phyloP scores from a whole-genome alignment of 108 stramenopile species.

The Skeletonema marinoi region DNA sequence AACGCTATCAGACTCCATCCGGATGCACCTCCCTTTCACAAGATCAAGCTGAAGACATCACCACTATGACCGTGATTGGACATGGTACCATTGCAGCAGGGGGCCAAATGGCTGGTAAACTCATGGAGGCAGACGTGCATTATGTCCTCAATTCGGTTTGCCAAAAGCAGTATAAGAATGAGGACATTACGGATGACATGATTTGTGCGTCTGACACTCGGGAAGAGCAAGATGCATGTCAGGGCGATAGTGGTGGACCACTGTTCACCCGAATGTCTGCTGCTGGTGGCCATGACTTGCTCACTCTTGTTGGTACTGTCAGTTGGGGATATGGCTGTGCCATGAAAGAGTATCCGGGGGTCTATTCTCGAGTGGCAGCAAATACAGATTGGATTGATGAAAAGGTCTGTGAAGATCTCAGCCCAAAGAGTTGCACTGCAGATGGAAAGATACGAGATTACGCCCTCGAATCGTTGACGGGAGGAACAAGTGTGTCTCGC shows the following conservation, averaged over 20 bases:
- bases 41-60: neutral
- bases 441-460: neutral
- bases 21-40: neutral
- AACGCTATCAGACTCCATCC: conserved; percentile 14
- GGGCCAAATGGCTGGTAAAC: neutral
- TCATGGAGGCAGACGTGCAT: conserved; percentile 13
- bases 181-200: conserved; percentile 30
- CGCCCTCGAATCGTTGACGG: neutral
- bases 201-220: conserved; percentile 30
- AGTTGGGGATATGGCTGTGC: conserved; percentile 51
- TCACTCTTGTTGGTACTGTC: conserved; percentile 9
- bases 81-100: conserved; percentile 6
- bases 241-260: conserved; percentile 42
- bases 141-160: conserved; percentile 19
- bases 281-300: neutral
- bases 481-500: neutral
- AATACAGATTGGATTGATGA: conserved; percentile 44
- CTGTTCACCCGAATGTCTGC: conserved; percentile 11
- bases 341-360: conserved; percentile 22
- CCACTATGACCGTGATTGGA: conserved; percentile 15
- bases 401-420: conserved; percentile 24
- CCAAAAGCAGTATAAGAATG: neutral
- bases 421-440: neutral
- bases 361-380: conserved; percentile 42
- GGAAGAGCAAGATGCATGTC: conserved; percentile 46